Conservation (phyloP, 169 alveolate species). For the Eimeria praecox region DNA sequence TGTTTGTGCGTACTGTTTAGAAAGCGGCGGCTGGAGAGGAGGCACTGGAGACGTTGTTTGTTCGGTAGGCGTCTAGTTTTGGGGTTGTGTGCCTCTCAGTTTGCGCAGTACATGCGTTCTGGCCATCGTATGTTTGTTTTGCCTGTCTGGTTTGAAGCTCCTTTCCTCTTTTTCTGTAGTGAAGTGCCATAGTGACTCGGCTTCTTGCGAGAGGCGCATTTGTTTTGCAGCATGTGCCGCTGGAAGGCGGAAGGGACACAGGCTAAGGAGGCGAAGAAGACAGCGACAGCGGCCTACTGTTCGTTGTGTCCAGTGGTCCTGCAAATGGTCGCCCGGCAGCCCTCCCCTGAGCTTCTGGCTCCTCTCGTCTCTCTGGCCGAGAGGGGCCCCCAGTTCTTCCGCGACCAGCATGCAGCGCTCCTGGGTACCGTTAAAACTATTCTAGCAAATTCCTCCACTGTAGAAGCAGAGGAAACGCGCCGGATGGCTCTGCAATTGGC, state of each 20-base stretch:
- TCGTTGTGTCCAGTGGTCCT: constrained; percentile 50
- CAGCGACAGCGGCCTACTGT: constrained; percentile 49
- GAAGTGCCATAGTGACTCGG: not conserved
- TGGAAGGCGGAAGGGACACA: constrained; percentile 43
- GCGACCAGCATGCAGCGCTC: constrained; percentile 42
- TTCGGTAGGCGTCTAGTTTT: not conserved
- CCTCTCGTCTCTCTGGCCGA: constrained; percentile 66
- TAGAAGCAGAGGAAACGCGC: constrained; percentile 16
- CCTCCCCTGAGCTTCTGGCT: constrained; percentile 49
- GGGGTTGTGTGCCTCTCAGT: not conserved
- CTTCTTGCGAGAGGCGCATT: not conserved
- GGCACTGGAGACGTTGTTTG: constrained; percentile 25
- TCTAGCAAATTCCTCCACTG: not conserved
- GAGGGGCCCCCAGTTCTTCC: constrained; percentile 69
- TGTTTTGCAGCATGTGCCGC: constrained; percentile 29
- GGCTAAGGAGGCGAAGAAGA: constrained; percentile 27
- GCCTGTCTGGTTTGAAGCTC: not conserved
- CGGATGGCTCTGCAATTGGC: constrained; percentile 69
- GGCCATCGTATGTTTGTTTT: not conserved
- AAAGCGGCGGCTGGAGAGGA: constrained; percentile 53
- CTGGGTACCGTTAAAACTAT: constrained; percentile 19
- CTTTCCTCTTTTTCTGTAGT: not conserved
- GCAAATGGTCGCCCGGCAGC: constrained; percentile 13
- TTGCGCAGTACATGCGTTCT: not conserved
- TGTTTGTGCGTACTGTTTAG: constrained; percentile 13